phyloP scores from a whole-genome alignment of 148 eudicot species.

The Fagopyrum esculentum region DNA sequence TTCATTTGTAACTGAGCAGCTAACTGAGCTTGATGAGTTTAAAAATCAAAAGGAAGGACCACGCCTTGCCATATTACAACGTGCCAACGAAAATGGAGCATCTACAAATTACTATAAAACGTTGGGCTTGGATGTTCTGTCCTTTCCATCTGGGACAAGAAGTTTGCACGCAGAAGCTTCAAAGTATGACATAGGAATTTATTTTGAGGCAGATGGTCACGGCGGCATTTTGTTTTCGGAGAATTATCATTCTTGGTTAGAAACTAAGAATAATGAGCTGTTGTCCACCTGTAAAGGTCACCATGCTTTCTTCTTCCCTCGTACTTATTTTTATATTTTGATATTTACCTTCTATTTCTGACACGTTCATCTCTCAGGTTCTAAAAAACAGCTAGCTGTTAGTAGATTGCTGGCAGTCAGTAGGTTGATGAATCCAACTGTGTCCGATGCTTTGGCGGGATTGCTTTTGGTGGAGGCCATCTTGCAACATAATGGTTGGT shows the following conservation, averaged over 20 bases:
- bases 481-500: conserved; percentile 75
- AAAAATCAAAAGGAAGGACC: conserved; percentile 26
- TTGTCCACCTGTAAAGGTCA: conserved; percentile 54
- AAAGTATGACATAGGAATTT: conserved; percentile 79
- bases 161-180: conserved; percentile 81
- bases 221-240: conserved; percentile 87
- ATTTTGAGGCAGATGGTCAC: conserved; percentile 88
- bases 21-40: conserved; percentile 33
- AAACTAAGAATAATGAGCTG: conserved; percentile 40
- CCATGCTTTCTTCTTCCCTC: neutral
- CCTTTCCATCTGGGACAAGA: conserved; percentile 84
- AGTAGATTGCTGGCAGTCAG: conserved; percentile 78
- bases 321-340: neutral
- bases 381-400: conserved; percentile 67
- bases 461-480: conserved; percentile 80
- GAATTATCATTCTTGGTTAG: conserved; percentile 49
- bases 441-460: conserved; percentile 92
- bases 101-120: conserved; percentile 61
- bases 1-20: conserved; percentile 63
- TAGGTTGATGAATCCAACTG: conserved; percentile 79
- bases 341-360: conserved; percentile 2
- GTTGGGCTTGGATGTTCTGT: conserved; percentile 60
- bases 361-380: conserved; percentile 29
- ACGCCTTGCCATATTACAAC: conserved; percentile 70
- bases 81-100: conserved; percentile 87